Evolutionary conservation across 768 basidiomycete genomes (phyloP), one percentile per base, ranked within the genome.

Genomic region (Rhodotorula babjevae): DNA sequence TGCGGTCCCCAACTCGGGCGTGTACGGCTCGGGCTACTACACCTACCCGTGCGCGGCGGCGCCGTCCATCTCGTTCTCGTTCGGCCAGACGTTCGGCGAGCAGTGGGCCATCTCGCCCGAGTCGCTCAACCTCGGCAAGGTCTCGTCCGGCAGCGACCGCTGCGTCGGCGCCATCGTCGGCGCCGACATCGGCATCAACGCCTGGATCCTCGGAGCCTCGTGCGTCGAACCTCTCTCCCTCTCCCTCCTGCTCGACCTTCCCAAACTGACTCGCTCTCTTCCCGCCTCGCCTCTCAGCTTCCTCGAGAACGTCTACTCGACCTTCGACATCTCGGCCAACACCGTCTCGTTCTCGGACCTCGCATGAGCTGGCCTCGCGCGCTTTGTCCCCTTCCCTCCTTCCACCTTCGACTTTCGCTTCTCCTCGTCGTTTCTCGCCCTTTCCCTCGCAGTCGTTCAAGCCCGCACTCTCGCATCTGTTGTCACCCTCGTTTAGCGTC

Each of bases 1-100:
- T 8, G 77, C 78, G 84, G 68, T 87, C 79, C 86, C 84, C 56
- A 82, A 82, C 64, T 61, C 75, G 4, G 62, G 52, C 5, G 33
- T 36, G 44, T 70, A 72, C 57, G 81, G 80, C 27, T 61, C 63
- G 31, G 79, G 79, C 12, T 82, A 82, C 78, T 82, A 81, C 77
- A 78, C 78, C 57, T 81, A 70, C 73, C 80, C 79, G 12, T 81
- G 80, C 61, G 55, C 52, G 9, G 29, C 29, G 10, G 31, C 67
- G 2, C 73, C 80, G 66, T 80, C 77, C 36, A 81, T 88, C 50
- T 82, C 84, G 1, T 77, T 89, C 65, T 81, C 82, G 2, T 86
- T 87, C 72, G 85, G 85, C 56, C 81, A 82, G 16, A 18, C 33
- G 19, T 69, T 65, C 46, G 63, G 53, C n/a, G 82, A 82, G 58